Base-by-base conservation (phyloP, 1,139 yeast genomes). In the Eremothecium sinecaudum region DNA sequence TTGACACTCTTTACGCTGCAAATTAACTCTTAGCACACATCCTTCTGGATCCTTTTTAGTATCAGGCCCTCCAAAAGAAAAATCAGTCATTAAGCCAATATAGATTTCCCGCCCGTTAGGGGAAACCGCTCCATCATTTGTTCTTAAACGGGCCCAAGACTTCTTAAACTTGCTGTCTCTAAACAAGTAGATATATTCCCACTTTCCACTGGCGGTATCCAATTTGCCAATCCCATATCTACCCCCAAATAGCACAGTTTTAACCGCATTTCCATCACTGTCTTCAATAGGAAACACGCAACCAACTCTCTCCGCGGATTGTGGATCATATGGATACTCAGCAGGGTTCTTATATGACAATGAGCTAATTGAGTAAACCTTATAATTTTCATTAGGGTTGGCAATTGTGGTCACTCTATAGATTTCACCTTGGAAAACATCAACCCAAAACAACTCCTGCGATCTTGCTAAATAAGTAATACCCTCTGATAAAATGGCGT, bases 71-170 rank as follows among this genome's bases (percentile, higher is more conserved):
- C 53, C 58, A 29, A 45, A 56, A 40, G 41, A 64, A 51, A 77
- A 77, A 44, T 76, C 76, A 24, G 66, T 64, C 86, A 80, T 79
- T n/a, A 80, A 65, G 2, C 90, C 90, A 35, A 79, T 67, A 72
- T 80, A 77, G 35, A 79, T 66, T n/a, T 43, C 66, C 4, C 21
- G 5, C 0, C 90, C 87, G 56, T 73, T 63, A 1, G 79, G 78
- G 36, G 79, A 80, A 31, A 79, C 67, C 32, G 73, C 70, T 0
- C 87, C 90, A 50, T 80, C 92, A 47, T 80, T 80, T 13, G 86
- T 75, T 48, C 92, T 64, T 47, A 77, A 56, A 26, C 68, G 60
- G 12, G 44, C 24, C 43, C 43, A 42, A 19, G 37, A 40, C n/a
- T 33, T 40, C 6, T 34, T 25, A 7, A 35, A 43, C 16, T 56